Evolutionary conservation across 768 basidiomycete genomes (phyloP).

Genomic region (Psilocybe cubensis): DNA sequence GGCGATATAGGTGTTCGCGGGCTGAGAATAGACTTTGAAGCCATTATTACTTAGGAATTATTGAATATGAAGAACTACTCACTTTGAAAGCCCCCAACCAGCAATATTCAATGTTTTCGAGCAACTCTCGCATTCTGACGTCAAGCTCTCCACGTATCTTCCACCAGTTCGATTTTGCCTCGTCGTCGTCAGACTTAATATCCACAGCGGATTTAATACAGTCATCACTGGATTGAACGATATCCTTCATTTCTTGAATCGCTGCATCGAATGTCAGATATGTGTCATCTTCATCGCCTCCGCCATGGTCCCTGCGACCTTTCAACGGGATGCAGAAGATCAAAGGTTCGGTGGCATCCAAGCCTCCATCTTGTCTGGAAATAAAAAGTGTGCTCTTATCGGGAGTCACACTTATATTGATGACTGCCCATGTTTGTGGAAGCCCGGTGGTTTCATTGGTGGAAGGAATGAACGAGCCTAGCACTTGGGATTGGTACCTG

Average conservation of each 20-base stretch:
- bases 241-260: conserved; percentile 72
- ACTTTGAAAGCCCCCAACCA: conserved; percentile 99
- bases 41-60: background rate
- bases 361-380: conserved; percentile 69
- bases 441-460: conserved; percentile 47
- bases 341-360: conserved; percentile 53
- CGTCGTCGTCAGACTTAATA: conserved; percentile 68
- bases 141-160: conserved; percentile 77
- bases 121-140: conserved; percentile 66
- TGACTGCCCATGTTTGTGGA: conserved; percentile 80
- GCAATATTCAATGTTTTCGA: conserved; percentile 90
- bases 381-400: conserved; percentile 86
- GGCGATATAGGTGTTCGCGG: conserved; percentile 44
- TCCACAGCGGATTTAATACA: conserved; percentile 72
- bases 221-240: conserved; percentile 79
- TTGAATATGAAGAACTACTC: conserved; percentile 14
- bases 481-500: conserved; percentile 52
- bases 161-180: conserved; percentile 86
- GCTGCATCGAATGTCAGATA: conserved; percentile 80
- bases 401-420: conserved; percentile 82
- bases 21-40: conserved; percentile 62
- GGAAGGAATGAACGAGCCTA: conserved; percentile 46
- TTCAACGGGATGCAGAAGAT: conserved; percentile 91
- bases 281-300: conserved; percentile 66
- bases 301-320: conserved; percentile 74